Base-by-base conservation (phyloP, 1,284 basidiomycete species). In the Fomitiporia mediterranea region DNA sequence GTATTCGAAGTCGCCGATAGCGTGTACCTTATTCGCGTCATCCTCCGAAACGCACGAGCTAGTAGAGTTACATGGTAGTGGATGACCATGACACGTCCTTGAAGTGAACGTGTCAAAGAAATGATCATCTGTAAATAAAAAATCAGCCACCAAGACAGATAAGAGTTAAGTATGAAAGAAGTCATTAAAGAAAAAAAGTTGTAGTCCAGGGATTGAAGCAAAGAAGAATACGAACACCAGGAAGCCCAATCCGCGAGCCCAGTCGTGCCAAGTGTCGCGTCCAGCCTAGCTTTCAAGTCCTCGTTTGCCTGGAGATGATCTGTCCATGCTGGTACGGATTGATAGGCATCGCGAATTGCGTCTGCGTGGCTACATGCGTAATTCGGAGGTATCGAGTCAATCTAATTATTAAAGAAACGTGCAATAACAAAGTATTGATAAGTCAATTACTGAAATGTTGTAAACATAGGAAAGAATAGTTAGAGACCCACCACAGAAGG, bases 21-120 rank as follows among this genome's bases (percentile, higher is more conserved):
- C 68, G 59, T 75, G 76, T 3, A 80, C 79, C 9, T 61, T 65
- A 7, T 66, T 60, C 1, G 77, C 79, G 53, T 80, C 78, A 35
- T 68, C 68, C 37, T 70, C 69, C 1, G 73, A 70, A 13, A 80
- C 71, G 59, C 78, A 80, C 0, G 62, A 65, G 2, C 75, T 75
- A 2, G 70, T 72, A 2, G 70, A 61, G 59, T 79, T 80, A 59
- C 78, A 80, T 0, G 78, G 78, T 15, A 80, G 68, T 0, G 75
- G 65, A 48, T 80, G 79, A 1, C 71, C 72, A 56, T 77, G 64
- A 60, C 78, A 80, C 4, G 76, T 79, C 50, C 78, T 67, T 5
- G 78, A 77, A 11, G 70, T 74, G 64, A 80, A 77, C 11, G 75
- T 75, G 63, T 80, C 78, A 62, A 80, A 80, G 60, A 67, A 74